Evolutionary conservation across 257 asterid genomes (phyloP).

Genomic region (Solanum sparsipilum): DNA sequence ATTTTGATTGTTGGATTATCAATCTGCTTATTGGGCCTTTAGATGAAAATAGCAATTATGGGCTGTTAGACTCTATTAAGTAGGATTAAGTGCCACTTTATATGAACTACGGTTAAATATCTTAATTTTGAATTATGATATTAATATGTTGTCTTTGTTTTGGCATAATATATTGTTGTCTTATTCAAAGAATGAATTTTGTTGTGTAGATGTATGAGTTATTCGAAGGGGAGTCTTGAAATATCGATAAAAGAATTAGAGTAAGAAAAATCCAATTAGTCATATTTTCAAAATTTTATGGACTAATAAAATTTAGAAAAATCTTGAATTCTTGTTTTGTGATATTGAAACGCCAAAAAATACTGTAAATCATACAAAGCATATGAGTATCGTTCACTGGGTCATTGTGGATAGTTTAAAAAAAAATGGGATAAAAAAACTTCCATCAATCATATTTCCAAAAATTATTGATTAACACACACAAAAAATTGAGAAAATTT

Average conservation of each 20-base stretch:
- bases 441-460: too few relatives aligned
- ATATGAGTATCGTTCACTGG: too few relatives aligned
- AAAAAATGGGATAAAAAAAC: too few relatives aligned
- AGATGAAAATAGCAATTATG: not conserved
- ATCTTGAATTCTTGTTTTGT: not conserved
- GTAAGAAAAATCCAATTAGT: not conserved
- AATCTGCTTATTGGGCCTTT: not conserved
- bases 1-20: not conserved
- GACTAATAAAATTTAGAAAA: not conserved
- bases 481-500: too few relatives aligned
- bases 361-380: too few relatives aligned
- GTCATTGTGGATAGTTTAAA: too few relatives aligned
- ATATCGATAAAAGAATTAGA: too few relatives aligned
- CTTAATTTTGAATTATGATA: not conserved
- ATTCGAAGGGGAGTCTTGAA: not conserved
- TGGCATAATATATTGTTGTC: not conserved
- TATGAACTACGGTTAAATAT: not conserved
- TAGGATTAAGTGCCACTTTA: not conserved
- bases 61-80: not conserved
- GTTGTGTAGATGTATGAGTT: not conserved
- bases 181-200: not conserved
- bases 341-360: too few relatives aligned
- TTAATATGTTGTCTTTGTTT: not conserved
- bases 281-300: too few relatives aligned
- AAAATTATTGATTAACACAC: too few relatives aligned